These are phyloP conservation scores for Carpinus viminea DNA, from an alignment of 306 rosid genomes.

Conservation along the genomic window DNA sequence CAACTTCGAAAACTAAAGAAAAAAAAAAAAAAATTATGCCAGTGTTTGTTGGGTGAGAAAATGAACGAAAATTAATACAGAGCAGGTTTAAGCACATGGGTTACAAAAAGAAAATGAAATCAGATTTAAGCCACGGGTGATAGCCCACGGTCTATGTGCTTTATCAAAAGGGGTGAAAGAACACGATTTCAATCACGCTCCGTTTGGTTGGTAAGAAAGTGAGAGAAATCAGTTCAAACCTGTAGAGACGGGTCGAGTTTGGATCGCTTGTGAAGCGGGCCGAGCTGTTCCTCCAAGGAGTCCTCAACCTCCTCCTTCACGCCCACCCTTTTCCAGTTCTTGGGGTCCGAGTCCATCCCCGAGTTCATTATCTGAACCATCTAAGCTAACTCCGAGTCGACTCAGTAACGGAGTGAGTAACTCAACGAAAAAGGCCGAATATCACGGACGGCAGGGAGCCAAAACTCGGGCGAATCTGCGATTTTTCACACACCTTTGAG, in stretches of 20 bases:
- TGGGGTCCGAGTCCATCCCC: conserved; percentile 35
- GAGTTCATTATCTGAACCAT: conserved; percentile 72
- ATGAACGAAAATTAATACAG: not conserved
- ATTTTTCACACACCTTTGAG: not conserved
- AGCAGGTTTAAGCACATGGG: not conserved
- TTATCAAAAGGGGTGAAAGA: not conserved
- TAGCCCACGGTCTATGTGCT: not conserved
- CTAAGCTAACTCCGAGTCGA: not conserved
- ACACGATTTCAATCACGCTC: too few relatives aligned
- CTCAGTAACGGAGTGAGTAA: not conserved
- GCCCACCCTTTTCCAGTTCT: conserved; percentile 36
- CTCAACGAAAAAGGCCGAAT: not conserved
- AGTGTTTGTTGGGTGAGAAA: not conserved
- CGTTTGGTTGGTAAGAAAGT: not conserved
- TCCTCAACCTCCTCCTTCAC: conserved; percentile 56
- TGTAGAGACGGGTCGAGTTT: conserved; percentile 34
- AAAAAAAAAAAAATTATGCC: not conserved
- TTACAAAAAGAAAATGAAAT: not conserved
- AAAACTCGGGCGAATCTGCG: conserved; percentile 6
- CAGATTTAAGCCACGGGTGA: not conserved
- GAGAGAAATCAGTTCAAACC: conserved; percentile 31
- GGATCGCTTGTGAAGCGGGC: conserved; percentile 50
- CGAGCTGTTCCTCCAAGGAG: conserved; percentile 29
- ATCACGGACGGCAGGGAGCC: not conserved
- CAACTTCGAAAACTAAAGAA: not conserved